phyloP scores from a whole-genome alignment of 1,284 basidiomycete species.

The Entoloma clypeatum region DNA sequence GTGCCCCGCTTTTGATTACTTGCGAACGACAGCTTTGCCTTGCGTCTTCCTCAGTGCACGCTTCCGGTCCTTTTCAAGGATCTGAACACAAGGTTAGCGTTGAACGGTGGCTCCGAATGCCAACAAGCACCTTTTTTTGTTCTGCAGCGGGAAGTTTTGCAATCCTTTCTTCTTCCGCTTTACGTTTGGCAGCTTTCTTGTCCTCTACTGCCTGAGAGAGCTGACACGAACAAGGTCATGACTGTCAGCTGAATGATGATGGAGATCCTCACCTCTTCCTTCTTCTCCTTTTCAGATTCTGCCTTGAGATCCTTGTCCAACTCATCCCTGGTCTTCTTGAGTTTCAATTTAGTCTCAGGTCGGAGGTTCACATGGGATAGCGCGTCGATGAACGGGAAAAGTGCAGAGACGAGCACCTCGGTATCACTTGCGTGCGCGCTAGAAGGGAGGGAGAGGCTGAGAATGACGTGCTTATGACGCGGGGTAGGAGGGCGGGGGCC shows the following conservation, averaged over 20 bases:
- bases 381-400: constrained; percentile 73
- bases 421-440: constrained; percentile 46
- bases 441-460: constrained; percentile 62
- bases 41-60: constrained; percentile 65
- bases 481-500: constrained; percentile 44
- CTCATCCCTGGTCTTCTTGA: constrained; percentile 68
- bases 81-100: constrained; percentile 31
- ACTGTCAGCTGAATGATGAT: constrained; percentile 5
- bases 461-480: constrained; percentile 68
- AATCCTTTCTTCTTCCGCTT: constrained; percentile 68
- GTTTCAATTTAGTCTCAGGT: constrained; percentile 76
- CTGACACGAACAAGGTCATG: constrained; percentile 12
- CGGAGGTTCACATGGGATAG: constrained; percentile 60
- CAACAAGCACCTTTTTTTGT: constrained; percentile 65
- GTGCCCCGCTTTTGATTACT: constrained; percentile 25
- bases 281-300: constrained; percentile 66
- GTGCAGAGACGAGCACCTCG: constrained; percentile 57
- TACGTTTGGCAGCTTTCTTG: constrained; percentile 70
- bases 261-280: constrained; percentile 54
- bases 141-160: constrained; percentile 75
- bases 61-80: constrained; percentile 74
- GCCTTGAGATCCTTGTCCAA: constrained; percentile 65
- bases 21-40: constrained; percentile 54
- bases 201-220: constrained; percentile 52
- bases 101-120: constrained; percentile 1